Evolutionary conservation across 805 yeast genomes (phyloP).

Genomic region (Kuraishia ogatae): DNA sequence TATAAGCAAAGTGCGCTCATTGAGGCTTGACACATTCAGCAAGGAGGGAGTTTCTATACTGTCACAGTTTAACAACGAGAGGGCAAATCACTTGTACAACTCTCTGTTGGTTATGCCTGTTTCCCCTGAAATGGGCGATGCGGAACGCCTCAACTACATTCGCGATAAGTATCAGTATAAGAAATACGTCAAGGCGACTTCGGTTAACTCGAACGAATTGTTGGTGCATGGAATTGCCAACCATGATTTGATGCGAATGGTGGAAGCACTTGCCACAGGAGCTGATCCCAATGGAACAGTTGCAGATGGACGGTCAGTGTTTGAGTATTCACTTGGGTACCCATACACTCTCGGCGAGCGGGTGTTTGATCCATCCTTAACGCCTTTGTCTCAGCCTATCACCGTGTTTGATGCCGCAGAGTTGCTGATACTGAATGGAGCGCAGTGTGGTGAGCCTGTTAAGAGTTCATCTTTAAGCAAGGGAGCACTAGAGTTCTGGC

Average conservation of each 20-base stretch:
- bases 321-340: background rate
- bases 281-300: background rate
- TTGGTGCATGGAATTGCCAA: constrained; percentile 45
- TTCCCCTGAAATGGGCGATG: constrained; percentile 25
- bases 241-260: constrained; percentile 35
- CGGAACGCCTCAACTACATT: constrained; percentile 49
- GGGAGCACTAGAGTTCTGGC: constrained; percentile 51
- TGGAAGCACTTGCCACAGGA: constrained; percentile 35
- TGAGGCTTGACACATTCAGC: constrained; percentile 64
- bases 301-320: background rate
- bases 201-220: constrained; percentile 9
- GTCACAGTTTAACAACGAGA: constrained; percentile 39
- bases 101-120: constrained; percentile 13
- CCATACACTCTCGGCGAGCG: background rate
- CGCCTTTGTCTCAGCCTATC: background rate
- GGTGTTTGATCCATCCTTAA: background rate
- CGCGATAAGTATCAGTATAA: constrained; percentile 55
- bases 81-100: constrained; percentile 58
- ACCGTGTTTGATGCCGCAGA: constrained; percentile 44
- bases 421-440: constrained; percentile 48
- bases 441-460: constrained; percentile 30
- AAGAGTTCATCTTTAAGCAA: constrained; percentile 6
- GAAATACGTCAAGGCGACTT: constrained; percentile 30
- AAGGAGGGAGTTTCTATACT: constrained; percentile 53
- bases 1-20: constrained; percentile 67